Conservation (phyloP, 768 basidiomycete species). For the Agrocybe chaxingu region DNA sequence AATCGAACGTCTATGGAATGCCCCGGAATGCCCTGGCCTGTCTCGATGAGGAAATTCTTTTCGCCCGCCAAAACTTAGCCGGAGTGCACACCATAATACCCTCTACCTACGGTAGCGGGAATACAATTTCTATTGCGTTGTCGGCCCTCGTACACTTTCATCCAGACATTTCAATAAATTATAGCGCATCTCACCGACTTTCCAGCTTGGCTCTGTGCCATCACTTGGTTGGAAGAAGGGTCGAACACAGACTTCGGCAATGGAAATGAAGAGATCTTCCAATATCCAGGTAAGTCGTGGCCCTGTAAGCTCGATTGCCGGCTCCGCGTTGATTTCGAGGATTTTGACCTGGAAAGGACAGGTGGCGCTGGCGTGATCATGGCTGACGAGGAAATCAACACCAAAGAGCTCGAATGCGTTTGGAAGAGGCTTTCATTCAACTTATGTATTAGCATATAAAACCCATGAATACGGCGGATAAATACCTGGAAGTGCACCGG, state of each 20-base stretch:
- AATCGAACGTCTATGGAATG: too few relatives aligned
- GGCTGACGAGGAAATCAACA: conserved; percentile 82
- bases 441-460: neutral
- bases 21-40: too few relatives aligned
- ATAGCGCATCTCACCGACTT: conserved; percentile 47
- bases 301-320: conserved; percentile 93
- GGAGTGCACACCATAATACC: too few relatives aligned
- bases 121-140: neutral
- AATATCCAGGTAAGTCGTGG: conserved; percentile 73
- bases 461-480: neutral
- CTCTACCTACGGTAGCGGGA: too few relatives aligned
- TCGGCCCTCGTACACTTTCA: conserved; percentile 38
- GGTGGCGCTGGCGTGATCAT: conserved; percentile 20
- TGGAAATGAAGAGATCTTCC: conserved; percentile 73
- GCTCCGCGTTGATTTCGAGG: conserved; percentile 92
- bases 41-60: too few relatives aligned
- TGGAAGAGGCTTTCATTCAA: conserved; percentile 61
- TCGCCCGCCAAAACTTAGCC: too few relatives aligned
- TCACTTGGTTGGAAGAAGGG: conserved; percentile 51
- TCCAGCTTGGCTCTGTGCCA: conserved; percentile 32
- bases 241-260: conserved; percentile 62
- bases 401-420: conserved; percentile 97
- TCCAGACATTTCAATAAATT: conserved; percentile 71
- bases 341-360: conserved; percentile 59
- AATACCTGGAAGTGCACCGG: conserved; percentile 82